Percentiles rank a stretch among this genome's conserved stretches.
Evolutionary conservation across 208 protist species (phyloP).

Genomic region (Endotrypanum monterogeii): DNA sequence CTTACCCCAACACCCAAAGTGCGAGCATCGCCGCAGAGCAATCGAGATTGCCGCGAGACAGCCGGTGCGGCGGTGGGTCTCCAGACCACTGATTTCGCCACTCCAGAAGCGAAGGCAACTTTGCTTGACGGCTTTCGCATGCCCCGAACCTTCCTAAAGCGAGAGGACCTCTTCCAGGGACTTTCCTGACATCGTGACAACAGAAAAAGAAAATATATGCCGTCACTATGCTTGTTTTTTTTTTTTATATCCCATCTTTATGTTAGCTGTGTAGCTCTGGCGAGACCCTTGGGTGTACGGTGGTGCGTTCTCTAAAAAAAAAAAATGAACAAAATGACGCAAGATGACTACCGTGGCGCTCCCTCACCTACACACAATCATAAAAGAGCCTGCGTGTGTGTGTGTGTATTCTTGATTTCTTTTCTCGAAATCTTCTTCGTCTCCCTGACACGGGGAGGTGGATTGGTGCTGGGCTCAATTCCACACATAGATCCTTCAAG

Average conservation of each 20-base stretch:
- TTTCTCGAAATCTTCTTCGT: too few relatives aligned
- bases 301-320: too few relatives aligned
- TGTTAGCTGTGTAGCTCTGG: not conserved
- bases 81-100: not conserved
- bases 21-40: not conserved
- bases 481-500: too few relatives aligned
- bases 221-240: not conserved
- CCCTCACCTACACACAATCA: too few relatives aligned
- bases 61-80: not conserved
- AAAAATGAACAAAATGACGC: too few relatives aligned
- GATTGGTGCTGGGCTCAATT: too few relatives aligned
- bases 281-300: too few relatives aligned
- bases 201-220: too few relatives aligned
- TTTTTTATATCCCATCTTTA: not conserved
- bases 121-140: slow-evolving; percentile 28
- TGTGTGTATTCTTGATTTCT: too few relatives aligned
- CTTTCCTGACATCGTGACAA: not conserved
- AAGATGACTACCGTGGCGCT: too few relatives aligned
- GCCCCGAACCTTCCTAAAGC: slow-evolving; percentile 27
- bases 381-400: too few relatives aligned
- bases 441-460: too few relatives aligned
- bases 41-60: not conserved
- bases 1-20: slow-evolving; percentile 14
- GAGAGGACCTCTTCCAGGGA: slow-evolving; percentile 31
- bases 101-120: not conserved